Evolutionary conservation across 352 stramenopile genomes (phyloP).

Genomic region (Salisapilia sapeloensis): DNA sequence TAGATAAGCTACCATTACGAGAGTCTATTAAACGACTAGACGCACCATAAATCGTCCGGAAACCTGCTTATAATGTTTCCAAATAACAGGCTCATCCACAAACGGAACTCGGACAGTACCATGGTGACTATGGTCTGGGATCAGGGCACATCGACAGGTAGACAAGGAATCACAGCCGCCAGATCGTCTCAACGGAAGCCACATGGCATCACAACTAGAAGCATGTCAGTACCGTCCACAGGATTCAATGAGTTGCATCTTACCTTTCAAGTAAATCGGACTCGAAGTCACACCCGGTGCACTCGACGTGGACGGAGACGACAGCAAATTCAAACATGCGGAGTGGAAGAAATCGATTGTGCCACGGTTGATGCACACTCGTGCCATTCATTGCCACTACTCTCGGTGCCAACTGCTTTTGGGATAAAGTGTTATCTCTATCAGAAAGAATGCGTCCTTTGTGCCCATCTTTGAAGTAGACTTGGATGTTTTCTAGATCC

Average conservation of each 20-base stretch:
- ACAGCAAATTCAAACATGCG: conserved; percentile 55
- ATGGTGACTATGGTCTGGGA: conserved; percentile 55
- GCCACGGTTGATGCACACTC: conserved; percentile 10
- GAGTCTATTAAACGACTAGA: background rate
- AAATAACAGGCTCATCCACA: conserved; percentile 59
- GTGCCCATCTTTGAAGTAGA: conserved; percentile 53
- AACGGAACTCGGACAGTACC: conserved; percentile 44
- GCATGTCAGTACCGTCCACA: background rate
- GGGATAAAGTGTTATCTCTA: background rate
- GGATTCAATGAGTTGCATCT: conserved; percentile 1
- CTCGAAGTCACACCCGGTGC: conserved; percentile 54
- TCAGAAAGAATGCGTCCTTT: conserved; percentile 19
- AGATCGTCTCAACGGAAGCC: conserved; percentile 38
- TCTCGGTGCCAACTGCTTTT: conserved; percentile 14
- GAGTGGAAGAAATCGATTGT: conserved; percentile 17
- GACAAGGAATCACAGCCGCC: conserved; percentile 26
- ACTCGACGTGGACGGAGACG: conserved; percentile 38
- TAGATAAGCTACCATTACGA: background rate
- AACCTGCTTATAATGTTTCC: conserved; percentile 47
- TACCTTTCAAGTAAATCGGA: conserved; percentile 54
- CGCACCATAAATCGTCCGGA: conserved; percentile 57
- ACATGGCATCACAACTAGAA: conserved; percentile 29
- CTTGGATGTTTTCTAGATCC: conserved; percentile 37
- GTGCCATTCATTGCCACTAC: conserved; percentile 37
- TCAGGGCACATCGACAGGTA: conserved; percentile 47